phyloP scores from a whole-genome alignment of 2,329 filamentous ascomycete genomes.

The Dactylellina haptotyla region DNA sequence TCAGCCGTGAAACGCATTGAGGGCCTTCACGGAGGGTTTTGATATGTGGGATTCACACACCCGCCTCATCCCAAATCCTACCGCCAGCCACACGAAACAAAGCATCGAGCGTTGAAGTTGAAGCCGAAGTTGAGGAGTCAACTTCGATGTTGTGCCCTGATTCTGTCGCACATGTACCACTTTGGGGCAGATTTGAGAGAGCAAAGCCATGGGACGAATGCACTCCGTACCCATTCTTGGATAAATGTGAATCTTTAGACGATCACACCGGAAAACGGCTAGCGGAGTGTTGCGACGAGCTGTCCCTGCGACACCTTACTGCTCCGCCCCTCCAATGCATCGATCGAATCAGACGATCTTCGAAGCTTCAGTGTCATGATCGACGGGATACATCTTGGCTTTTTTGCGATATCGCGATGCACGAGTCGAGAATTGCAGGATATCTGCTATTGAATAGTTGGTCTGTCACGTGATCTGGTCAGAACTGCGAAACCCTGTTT shows the following conservation, averaged over 20 bases:
- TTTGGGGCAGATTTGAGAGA: conserved; percentile 10
- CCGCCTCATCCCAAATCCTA: not conserved
- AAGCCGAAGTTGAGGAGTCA: not conserved
- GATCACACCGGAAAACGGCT: conserved; percentile 21
- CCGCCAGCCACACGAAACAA: not conserved
- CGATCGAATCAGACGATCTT: conserved; percentile 3
- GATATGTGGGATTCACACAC: not conserved
- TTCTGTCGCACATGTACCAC: conserved; percentile 18
- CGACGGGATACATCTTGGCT: not conserved
- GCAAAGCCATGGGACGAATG: conserved; percentile 9
- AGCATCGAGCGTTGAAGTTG: not conserved
- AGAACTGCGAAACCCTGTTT: no score
- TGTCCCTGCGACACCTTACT: conserved; percentile 10
- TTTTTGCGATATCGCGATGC: conserved; percentile 3
- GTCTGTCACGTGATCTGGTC: not conserved
- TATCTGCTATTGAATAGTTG: no score
- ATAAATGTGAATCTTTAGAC: not conserved
- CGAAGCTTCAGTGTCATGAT: conserved; percentile 24
- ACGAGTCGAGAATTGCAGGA: not conserved
- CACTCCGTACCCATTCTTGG: not conserved
- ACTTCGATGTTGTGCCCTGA: not conserved
- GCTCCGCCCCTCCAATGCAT: conserved; percentile 24
- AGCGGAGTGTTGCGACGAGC: conserved; percentile 9
- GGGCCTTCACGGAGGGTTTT: not conserved
- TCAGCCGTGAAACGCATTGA: not conserved